Base-by-base conservation (phyloP, 192 early-diverging fungal species). In the Coemansia sp. region DNA sequence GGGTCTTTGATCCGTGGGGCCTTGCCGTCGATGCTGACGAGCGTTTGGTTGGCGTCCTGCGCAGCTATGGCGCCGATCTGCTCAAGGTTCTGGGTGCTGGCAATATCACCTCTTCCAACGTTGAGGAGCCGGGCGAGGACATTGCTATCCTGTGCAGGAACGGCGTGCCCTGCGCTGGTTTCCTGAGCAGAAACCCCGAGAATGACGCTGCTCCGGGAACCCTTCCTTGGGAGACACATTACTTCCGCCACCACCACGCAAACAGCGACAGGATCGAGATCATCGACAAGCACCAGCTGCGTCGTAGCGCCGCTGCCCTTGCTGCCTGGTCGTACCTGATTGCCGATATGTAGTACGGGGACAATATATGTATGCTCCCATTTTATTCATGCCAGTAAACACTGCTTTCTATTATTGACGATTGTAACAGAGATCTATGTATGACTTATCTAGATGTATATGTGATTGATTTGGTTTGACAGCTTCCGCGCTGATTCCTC, bases 1-100 rank as follows among this genome's bases (percentile, higher is more conserved):
- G 87, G 43, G 86, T 88, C 36, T 86, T 88, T 73, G 84, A 86
- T 37, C 87, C 87, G 16, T 87, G 85, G 76, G 87, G 87, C 6
- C 77, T 88, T 65, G 56, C 60, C 4, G 82, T 87, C 22, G 74
- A 72, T 4, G 72, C 78, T 6, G 65, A 81, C 19, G 54, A 71
- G n/a, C 52, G 61, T 63, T 40, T 68, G 8, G 67, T 72, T 2
- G 61, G 43, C 9, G 77, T 64, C 5, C 54, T 83, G 62, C 41
- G 69, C 41, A 55, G 71, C 45, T 84, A 84, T 22, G 69, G 85
- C 36, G 55, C 49, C 4, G 66, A 79, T 41, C 62, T 84, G 51
- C 65, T 85, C 26, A 42, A 73, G 11, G 58, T 69, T 4, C 68
- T 83, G 54, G 66, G 72, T 15, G 86, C 79, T 1, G 74, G 80